Conservation (phyloP, 129 eudicot genomes). For the Lonicera japonica region DNA sequence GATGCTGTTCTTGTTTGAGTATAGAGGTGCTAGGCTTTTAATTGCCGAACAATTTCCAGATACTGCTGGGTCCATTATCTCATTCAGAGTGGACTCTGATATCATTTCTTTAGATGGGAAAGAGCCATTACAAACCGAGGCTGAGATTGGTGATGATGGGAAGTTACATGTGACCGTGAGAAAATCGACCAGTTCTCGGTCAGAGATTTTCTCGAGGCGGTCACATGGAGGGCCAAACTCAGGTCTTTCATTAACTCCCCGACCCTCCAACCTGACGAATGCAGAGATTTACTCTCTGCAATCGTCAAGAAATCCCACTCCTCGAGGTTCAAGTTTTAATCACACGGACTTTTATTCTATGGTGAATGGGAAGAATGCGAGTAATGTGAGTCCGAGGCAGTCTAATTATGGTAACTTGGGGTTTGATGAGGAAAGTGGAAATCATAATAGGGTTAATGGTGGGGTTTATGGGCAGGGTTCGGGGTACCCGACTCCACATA, state of each 20-base stretch:
- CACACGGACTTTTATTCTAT: conserved; percentile 63
- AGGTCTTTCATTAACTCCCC: conserved; percentile 48
- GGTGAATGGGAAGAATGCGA: conserved; percentile 53
- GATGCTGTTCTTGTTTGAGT: conserved; percentile 81
- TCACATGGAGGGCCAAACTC: conserved; percentile 51
- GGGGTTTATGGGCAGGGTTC: conserved; percentile 45
- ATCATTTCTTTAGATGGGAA: conserved; percentile 70
- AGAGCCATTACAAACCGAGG: conserved; percentile 79
- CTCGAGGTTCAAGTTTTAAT: conserved; percentile 74
- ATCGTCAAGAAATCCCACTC: conserved; percentile 72
- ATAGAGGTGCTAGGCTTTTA: conserved; percentile 68
- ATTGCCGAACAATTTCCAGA: conserved; percentile 92
- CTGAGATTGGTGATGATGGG: conserved; percentile 86
- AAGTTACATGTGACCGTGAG: conserved; percentile 77
- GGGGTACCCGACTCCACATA: conserved; percentile 66
- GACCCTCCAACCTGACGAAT: conserved; percentile 69
- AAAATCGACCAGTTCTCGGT: conserved; percentile 71
- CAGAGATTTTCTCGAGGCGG: conserved; percentile 60
- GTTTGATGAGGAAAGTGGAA: conserved; percentile 61
- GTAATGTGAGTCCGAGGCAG: conserved; percentile 60
- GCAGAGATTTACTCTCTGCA: conserved; percentile 83
- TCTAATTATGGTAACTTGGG: conserved; percentile 57
- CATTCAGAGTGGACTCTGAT: conserved; percentile 75
- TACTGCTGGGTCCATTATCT: conserved; percentile 67
- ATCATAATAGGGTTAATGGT: conserved; percentile 14